These are phyloP conservation scores for Protea cynaroides DNA, from an alignment of 164 flowering plant genomes.

Conservation along the genomic window DNA sequence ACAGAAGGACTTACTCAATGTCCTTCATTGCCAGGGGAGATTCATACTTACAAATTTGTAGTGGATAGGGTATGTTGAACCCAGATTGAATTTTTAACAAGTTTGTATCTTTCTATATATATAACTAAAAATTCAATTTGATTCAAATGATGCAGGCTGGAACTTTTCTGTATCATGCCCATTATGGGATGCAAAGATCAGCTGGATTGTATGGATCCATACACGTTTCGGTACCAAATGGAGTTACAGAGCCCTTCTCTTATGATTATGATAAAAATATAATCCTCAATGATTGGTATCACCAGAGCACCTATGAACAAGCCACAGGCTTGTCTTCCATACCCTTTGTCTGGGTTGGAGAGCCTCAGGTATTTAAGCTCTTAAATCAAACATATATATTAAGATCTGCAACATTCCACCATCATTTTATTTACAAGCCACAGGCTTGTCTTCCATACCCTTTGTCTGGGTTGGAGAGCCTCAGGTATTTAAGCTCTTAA, in stretches of 20 bases:
- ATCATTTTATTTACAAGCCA: slow-evolving; percentile 45
- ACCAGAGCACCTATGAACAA: slow-evolving; percentile 61
- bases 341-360: slow-evolving; percentile 76
- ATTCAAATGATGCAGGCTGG: slow-evolving; percentile 57
- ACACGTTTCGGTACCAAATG: slow-evolving; percentile 49
- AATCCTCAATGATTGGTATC: slow-evolving; percentile 88
- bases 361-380: slow-evolving; percentile 59
- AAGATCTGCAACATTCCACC: not conserved
- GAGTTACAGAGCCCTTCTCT: slow-evolving; percentile 56
- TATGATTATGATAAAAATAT: slow-evolving; percentile 68
- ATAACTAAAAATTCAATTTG: too few relatives aligned
- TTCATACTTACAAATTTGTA: slow-evolving; percentile 58
- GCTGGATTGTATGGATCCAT: slow-evolving; percentile 75
- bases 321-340: slow-evolving; percentile 60
- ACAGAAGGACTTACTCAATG: slow-evolving; percentile 90
- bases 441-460: slow-evolving; percentile 57
- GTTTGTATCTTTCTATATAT: too few relatives aligned
- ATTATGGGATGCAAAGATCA: slow-evolving; percentile 88
- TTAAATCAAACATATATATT: not conserved
- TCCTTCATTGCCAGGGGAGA: slow-evolving; percentile 72
- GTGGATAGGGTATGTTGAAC: slow-evolving; percentile 74
- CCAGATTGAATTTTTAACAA: too few relatives aligned
- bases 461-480: slow-evolving; percentile 89
- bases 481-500: slow-evolving; percentile 42
- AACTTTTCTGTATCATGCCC: slow-evolving; percentile 82